Base-by-base conservation (phyloP, 73 alveolate genomes). In the Strombidium stylifer region DNA sequence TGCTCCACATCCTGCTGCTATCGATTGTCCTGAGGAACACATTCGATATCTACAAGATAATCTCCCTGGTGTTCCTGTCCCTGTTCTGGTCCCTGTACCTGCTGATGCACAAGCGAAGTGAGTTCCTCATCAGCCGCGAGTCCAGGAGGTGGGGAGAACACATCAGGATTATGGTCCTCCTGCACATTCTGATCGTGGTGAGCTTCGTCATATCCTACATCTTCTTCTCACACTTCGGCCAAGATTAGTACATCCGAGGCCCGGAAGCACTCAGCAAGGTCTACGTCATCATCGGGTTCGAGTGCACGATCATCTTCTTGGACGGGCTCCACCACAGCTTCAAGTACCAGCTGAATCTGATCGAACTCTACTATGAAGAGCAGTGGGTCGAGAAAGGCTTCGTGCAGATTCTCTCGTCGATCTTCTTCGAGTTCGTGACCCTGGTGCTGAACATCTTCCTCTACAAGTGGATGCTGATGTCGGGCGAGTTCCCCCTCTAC, bases 311-410 rank as follows among this genome's bases (percentile, higher is more conserved):
- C 11, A 45, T 67, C 12, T 23, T 67, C 20, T 14, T 67, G 32
- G 50, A 50, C 40, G 28, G 60, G 12, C 15, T 48, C 1, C 44
- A 67, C 16, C 54, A 67, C 49, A 45, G 36, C 36, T 32, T 67
- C 54, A 67, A 67, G 49, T 67, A 67, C 47, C 21, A 26, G 14
- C 4, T 67, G 14, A 67, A 53, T 53, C 48, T 67, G 28, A 46
- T 35, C 8, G 81, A 67, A 47, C n/a, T 67, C 34, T 24, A 31
- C 23, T 50, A 45, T 19, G 19, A 47, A 19, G 69, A 67, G 31
- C 25, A 64, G 32, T 67, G 81, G 81, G 23, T 57, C 2, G 69
- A 67, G 48, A 67, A 67, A 69, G 47, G 66, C 3, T 53, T 50
- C 24, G 57, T 50, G 19, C 50, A 50, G 36, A 50, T 31, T 47